A percentile compares a stretch with the other conserved stretches of the same genome.
Evolutionary conservation across 2,329 filamentous ascomycete species (phyloP).

Genomic region (Davidsoniella virescens): DNA sequence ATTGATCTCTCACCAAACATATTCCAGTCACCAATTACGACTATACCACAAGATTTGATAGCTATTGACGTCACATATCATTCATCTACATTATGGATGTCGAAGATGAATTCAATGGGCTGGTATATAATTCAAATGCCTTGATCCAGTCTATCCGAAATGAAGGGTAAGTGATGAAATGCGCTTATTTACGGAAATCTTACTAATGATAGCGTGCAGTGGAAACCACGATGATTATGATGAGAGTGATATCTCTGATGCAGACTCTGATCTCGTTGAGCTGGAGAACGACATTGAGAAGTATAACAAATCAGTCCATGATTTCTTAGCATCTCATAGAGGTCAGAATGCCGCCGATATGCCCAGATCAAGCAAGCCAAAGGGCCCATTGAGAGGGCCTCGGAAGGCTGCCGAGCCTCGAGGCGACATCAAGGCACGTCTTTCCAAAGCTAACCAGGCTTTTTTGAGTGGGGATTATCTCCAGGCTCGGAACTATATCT

Average conservation of each 20-base stretch:
- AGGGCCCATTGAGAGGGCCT: conserved; percentile 26
- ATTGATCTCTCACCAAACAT: too few species aligned
- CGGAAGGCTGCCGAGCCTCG: conserved; percentile 50
- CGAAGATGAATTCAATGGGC: conserved; percentile 4
- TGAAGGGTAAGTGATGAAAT: conserved; percentile 5
- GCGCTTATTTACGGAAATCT: background rate
- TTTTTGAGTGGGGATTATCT: conserved; percentile 48
- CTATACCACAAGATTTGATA: too few species aligned
- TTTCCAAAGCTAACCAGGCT: conserved; percentile 50
- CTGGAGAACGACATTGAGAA: conserved; percentile 28
- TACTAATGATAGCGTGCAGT: background rate
- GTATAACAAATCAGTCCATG: conserved; percentile 26
- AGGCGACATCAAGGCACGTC: conserved; percentile 51
- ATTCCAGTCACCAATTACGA: too few species aligned
- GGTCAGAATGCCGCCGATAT: background rate
- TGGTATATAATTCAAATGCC: conserved; percentile 4
- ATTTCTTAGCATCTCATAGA: conserved; percentile 24
- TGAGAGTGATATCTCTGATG: conserved; percentile 23
- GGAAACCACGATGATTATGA: conserved; percentile 1
- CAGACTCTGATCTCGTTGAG: conserved; percentile 29
- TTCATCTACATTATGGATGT: background rate
- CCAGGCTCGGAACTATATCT: conserved; percentile 39
- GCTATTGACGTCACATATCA: background rate
- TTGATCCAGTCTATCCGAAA: conserved; percentile 10
- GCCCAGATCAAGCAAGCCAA: conserved; percentile 13